Conservation (phyloP, 202 grass and related monocot species). For the Panicum virgatum region DNA sequence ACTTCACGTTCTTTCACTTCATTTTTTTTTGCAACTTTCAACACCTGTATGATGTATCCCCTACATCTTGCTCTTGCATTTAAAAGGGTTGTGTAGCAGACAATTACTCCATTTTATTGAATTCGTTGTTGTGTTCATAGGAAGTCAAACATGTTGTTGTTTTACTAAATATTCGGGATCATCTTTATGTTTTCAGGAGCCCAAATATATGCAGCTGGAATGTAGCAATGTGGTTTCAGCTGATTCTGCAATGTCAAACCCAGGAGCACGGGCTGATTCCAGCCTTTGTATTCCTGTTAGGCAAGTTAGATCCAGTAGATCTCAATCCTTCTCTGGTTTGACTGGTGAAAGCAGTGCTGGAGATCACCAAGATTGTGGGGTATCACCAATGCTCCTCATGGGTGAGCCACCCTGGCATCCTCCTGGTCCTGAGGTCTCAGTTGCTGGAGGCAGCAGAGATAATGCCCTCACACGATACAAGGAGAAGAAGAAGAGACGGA, state of each 20-base stretch:
- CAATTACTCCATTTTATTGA: background rate
- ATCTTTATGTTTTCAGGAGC: slow-evolving; percentile 48
- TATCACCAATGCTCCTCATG: slow-evolving; percentile 64
- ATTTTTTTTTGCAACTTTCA: slow-evolving; percentile 4
- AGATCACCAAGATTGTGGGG: slow-evolving; percentile 81
- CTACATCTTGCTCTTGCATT: background rate
- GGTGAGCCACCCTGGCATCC: slow-evolving; percentile 70
- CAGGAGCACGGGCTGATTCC: slow-evolving; percentile 58
- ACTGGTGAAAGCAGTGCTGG: slow-evolving; percentile 87
- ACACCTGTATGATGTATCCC: slow-evolving; percentile 7
- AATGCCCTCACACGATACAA: slow-evolving; percentile 85
- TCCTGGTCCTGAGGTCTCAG: slow-evolving; percentile 57
- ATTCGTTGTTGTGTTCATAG: slow-evolving; percentile 11
- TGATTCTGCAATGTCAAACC: slow-evolving; percentile 64
- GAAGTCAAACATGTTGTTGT: background rate
- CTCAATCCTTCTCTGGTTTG: slow-evolving; percentile 82
- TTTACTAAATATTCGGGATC: slow-evolving; percentile 26
- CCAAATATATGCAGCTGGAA: slow-evolving; percentile 51
- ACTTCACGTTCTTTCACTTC: background rate
- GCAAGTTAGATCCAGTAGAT: slow-evolving; percentile 63
- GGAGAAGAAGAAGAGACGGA: slow-evolving; percentile 89
- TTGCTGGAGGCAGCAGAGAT: slow-evolving; percentile 63
- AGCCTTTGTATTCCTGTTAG: slow-evolving; percentile 62
- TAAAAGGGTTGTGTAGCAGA: background rate
- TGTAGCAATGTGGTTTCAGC: slow-evolving; percentile 55